These are phyloP conservation scores for Monosporascus sp. DNA, from an alignment of 2,329 filamentous ascomycete species.

Conservation along the genomic window DNA sequence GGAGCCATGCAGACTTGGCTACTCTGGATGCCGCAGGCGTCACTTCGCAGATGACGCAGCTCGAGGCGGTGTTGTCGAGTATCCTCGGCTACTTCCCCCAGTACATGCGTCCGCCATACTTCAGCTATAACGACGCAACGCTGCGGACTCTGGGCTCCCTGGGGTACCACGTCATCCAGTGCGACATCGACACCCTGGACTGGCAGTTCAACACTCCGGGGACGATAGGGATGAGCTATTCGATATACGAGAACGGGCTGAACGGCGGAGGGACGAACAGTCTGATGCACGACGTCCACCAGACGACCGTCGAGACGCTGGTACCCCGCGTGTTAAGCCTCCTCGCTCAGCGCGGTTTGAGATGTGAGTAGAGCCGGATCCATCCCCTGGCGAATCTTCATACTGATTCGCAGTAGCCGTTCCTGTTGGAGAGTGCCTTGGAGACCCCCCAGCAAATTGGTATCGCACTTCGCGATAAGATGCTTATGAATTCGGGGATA, in stretches of 20 bases:
- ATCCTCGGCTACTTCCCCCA: conserved; percentile 44
- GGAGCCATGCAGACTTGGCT: conserved; percentile 42
- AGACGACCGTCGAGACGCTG: conserved; percentile 27
- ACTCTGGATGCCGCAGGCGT: conserved; percentile 30
- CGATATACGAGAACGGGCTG: conserved; percentile 26
- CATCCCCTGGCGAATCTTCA: not conserved
- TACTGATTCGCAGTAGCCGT: conserved; percentile 1
- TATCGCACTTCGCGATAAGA: conserved; percentile 1
- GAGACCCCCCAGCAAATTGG: conserved; percentile 9
- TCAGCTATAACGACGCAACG: conserved; percentile 29
- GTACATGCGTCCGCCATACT: conserved; percentile 48
- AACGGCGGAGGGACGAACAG: conserved; percentile 26
- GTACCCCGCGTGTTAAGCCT: conserved; percentile 25
- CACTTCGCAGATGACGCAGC: conserved; percentile 36
- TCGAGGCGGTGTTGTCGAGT: conserved; percentile 40
- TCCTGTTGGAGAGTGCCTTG: conserved; percentile 9
- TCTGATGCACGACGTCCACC: conserved; percentile 32
- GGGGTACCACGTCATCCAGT: conserved; percentile 43
- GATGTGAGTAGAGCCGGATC: conserved; percentile 1
- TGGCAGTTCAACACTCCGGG: conserved; percentile 28
- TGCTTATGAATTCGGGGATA: too few relatives aligned
- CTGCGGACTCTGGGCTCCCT: conserved; percentile 32
- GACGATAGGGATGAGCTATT: conserved; percentile 23
- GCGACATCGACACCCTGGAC: conserved; percentile 41
- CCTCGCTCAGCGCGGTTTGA: conserved; percentile 3